Base-by-base conservation (phyloP, 1,284 basidiomycete species). In the Sporisorium reilianum region DNA sequence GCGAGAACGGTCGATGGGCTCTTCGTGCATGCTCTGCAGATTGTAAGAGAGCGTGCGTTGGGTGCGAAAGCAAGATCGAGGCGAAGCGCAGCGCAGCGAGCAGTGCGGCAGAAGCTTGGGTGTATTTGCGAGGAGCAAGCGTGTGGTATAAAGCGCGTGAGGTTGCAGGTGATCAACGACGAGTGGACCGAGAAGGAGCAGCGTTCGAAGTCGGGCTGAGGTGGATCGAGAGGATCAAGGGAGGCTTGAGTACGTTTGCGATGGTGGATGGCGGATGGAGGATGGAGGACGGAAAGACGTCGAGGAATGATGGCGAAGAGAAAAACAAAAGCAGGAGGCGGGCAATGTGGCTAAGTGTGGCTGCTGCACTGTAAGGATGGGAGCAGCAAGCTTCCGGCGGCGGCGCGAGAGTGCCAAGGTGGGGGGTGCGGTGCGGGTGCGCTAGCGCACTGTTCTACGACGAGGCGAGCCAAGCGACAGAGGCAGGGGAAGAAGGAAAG, bases 1-100 rank as follows among this genome's bases (percentile, higher is more conserved):
- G 51, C 72, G 66, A 40, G 66, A 69, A 16, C 72, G 72, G 53
- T 75, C 72, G 72, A 75, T 61, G 14, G 67, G 72, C 63, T 75
- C 72, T 55, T 75, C 66, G 60, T 75, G 72, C 72, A 75, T 75
- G 65, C 65, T 74, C 59, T 65, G 23, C 56, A 48, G n/a, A 52
- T 49, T 55, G 50, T 36, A 20, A 20, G 55, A 61, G 55, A 68
- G 59, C 55, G 45, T 40, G n/a, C 28, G 23, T 25, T 8, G 38
- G 12, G 26, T 22, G 9, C n/a, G n/a, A 28, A 11, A 26, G 30
- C 11, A 20, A 26, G 38, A 28, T 53, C 30, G 58, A 36, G 44
- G 34, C n/a, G 32, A 44, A 41, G 32, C 48, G 60, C 42, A n/a
- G 34, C 5, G 22, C 20, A 10, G 53, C 53, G 5, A 34, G 28